Conservation (phyloP, 352 stramenopile species). For the Phytophthora melonis region DNA sequence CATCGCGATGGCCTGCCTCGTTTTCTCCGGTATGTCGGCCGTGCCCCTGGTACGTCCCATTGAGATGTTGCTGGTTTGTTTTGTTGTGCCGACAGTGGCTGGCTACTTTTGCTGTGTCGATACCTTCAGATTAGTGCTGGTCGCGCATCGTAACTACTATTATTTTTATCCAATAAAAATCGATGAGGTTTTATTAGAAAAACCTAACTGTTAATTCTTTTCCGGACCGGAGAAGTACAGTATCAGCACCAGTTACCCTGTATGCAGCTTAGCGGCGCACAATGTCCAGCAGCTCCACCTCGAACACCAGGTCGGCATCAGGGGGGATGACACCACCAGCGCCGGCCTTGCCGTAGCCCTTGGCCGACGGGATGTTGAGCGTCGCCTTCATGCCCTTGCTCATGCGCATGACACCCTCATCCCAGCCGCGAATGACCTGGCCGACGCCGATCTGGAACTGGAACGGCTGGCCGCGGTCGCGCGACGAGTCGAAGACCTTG, state of each 20-base stretch:
- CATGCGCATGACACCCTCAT: constrained; percentile 96
- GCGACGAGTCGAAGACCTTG: constrained; percentile 83
- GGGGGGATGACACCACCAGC: constrained; percentile 90
- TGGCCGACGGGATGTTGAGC: constrained; percentile 92
- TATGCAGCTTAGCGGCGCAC: constrained; percentile 36
- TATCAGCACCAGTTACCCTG: neutral
- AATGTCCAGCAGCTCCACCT: constrained; percentile 94
- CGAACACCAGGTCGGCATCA: constrained; percentile 94
- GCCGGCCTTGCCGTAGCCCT: constrained; percentile 92
- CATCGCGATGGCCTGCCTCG: too few relatives aligned
- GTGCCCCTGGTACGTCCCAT: too few relatives aligned
- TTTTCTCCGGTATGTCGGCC: too few relatives aligned
- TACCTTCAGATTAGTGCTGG: too few relatives aligned
- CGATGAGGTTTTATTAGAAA: too few relatives aligned
- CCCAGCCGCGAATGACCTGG: constrained; percentile 96
- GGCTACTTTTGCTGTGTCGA: too few relatives aligned
- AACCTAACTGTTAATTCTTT: too few relatives aligned
- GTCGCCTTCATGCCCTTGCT: constrained; percentile 94
- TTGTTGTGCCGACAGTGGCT: too few relatives aligned
- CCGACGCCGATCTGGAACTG: constrained; percentile 83
- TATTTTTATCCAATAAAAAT: too few relatives aligned
- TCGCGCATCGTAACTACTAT: too few relatives aligned
- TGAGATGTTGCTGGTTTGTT: too few relatives aligned
- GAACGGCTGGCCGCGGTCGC: constrained; percentile 76
- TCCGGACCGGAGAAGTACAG: too few relatives aligned